Evolutionary conservation across 768 basidiomycete genomes (phyloP).

Genomic region (Agaricus subrufescens): DNA sequence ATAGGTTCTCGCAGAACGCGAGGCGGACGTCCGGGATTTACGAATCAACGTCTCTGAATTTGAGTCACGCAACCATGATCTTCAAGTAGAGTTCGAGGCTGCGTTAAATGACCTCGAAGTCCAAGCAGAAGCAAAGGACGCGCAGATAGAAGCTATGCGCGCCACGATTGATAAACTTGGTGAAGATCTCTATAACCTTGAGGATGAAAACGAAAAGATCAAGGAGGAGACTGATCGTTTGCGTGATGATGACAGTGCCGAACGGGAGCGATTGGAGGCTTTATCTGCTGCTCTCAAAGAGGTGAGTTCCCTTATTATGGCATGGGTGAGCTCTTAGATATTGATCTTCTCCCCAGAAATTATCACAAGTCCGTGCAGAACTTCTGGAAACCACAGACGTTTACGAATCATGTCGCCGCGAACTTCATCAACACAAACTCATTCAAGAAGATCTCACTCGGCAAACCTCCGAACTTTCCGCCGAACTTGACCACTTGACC

Average conservation of each 20-base stretch:
- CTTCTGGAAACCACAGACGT: constrained; percentile 60
- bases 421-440: constrained; percentile 61
- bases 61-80: constrained; percentile 64
- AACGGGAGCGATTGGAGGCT: constrained; percentile 62
- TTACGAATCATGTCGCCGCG: constrained; percentile 59
- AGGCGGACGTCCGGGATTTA: constrained; percentile 72
- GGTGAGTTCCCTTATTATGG: constrained; percentile 31
- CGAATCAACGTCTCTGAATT: constrained; percentile 71
- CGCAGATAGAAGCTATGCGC: constrained; percentile 68
- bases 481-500: constrained; percentile 56
- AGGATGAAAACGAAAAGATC: constrained; percentile 60
- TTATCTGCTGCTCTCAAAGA: constrained; percentile 77
- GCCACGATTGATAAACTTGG: constrained; percentile 77
- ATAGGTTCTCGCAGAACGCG: constrained; percentile 74
- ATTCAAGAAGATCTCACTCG: constrained; percentile 75
- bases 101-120: constrained; percentile 72
- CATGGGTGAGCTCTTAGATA: too few species aligned
- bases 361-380: constrained; percentile 54
- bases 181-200: constrained; percentile 76
- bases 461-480: constrained; percentile 69
- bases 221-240: constrained; percentile 19
- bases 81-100: constrained; percentile 71
- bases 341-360: constrained; percentile 49
- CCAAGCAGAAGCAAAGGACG: constrained; percentile 77
- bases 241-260: constrained; percentile 71